phyloP scores from a whole-genome alignment of 2,329 filamentous ascomycete species.

The Fusarium concolor region DNA sequence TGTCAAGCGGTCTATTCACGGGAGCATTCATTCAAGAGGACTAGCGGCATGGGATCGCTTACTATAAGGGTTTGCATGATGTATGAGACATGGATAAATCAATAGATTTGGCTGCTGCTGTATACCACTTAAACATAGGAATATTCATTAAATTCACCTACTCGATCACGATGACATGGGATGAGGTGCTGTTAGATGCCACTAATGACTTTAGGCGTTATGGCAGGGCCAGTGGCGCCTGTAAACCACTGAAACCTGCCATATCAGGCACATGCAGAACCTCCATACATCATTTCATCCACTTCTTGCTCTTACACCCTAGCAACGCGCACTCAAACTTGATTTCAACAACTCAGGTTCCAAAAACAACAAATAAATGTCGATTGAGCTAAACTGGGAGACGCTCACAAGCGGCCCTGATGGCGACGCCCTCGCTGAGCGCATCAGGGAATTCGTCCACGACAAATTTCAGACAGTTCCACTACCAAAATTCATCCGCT shows the following conservation, averaged over 20 bases:
- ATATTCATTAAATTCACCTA: background rate
- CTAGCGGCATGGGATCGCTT: constrained; percentile 3
- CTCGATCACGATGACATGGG: background rate
- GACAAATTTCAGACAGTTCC: constrained; percentile 93
- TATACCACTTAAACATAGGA: background rate
- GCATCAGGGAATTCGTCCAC: constrained; percentile 93
- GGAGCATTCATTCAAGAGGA: constrained; percentile 22
- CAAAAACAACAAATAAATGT: constrained; percentile 69
- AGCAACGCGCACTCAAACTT: background rate
- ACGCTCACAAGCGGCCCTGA: constrained; percentile 90
- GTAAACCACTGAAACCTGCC: constrained; percentile 21
- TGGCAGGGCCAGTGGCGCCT: background rate
- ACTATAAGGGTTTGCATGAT: background rate
- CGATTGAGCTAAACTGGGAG: constrained; percentile 97
- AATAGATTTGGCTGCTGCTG: constrained; percentile 8
- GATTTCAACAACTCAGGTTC: background rate
- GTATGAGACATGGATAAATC: constrained; percentile 6
- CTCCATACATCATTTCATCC: constrained; percentile 20
- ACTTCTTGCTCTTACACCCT: constrained; percentile 2
- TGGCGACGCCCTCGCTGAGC: constrained; percentile 83
- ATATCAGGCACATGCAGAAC: background rate
- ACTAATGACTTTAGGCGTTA: background rate
- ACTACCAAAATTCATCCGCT: constrained; percentile 95
- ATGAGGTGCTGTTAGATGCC: background rate
- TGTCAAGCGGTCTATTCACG: constrained; percentile 7